A percentile compares a stretch with the other conserved stretches of the same genome.
Evolutionary conservation across 108 stramenopile species (phyloP).

Genomic region (Nannochloropsis gaditana): DNA sequence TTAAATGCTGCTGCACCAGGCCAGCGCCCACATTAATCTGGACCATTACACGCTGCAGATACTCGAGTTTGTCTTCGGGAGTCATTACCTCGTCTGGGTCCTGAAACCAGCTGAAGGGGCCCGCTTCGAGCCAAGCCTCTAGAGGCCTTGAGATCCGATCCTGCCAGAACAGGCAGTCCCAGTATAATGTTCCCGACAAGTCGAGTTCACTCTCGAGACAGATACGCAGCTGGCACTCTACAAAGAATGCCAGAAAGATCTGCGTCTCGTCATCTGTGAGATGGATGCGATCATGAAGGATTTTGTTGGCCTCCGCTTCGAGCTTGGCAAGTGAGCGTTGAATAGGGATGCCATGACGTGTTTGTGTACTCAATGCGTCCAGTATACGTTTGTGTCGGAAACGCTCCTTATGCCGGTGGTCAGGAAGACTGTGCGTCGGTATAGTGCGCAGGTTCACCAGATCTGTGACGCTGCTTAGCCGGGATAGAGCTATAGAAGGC

Average conservation of each 20-base stretch:
- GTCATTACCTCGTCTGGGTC: not conserved
- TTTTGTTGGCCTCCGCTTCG: not conserved
- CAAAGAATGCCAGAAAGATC: not conserved
- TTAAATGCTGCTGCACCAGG: not conserved
- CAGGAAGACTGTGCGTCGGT: not conserved
- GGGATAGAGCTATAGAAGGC: not conserved
- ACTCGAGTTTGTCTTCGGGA: conserved; percentile 10
- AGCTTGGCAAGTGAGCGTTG: conserved; percentile 3
- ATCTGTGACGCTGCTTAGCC: conserved; percentile 1
- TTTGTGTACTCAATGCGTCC: not conserved
- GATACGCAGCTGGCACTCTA: not conserved
- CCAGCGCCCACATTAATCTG: conserved; percentile 13
- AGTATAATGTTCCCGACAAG: not conserved
- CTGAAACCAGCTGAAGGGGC: not conserved
- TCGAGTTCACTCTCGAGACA: conserved; percentile 5
- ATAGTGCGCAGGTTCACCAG: not conserved
- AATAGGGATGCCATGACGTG: not conserved
- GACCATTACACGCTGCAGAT: not conserved
- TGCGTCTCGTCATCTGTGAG: not conserved
- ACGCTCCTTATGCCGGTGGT: conserved; percentile 5
- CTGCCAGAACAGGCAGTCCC: conserved; percentile 15
- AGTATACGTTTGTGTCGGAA: conserved; percentile 9
- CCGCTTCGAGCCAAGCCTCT: not conserved
- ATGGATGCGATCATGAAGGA: not conserved
- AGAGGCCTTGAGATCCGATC: not conserved